Percentiles rank a stretch among this genome's conserved stretches.
Evolutionary conservation across 805 yeast species (phyloP).

Genomic region (Yamadazyma tumulicola): DNA sequence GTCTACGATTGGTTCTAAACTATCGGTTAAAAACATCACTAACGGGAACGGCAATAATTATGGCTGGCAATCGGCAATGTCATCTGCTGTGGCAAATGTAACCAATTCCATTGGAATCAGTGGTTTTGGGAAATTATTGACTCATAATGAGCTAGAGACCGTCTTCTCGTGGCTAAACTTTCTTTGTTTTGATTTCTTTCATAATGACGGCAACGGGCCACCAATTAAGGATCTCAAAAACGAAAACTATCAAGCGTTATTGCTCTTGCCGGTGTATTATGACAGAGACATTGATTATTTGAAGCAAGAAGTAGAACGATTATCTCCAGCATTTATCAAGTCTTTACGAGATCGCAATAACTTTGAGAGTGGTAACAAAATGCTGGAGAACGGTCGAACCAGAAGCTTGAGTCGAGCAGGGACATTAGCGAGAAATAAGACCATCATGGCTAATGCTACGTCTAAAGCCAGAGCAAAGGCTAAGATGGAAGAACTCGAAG

Average conservation of each 20-base stretch:
- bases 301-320: conserved; percentile 54
- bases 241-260: conserved; percentile 59
- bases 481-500: conserved; percentile 40
- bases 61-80: conserved; percentile 44
- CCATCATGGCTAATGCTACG: conserved; percentile 72
- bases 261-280: conserved; percentile 63
- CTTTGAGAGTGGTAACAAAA: conserved; percentile 22
- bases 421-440: conserved; percentile 57
- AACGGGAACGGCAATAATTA: conserved; percentile 4
- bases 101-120: conserved; percentile 38
- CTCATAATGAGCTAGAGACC: conserved; percentile 59
- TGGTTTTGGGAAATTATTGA: conserved; percentile 54
- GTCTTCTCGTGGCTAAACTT: conserved; percentile 67
- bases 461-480: conserved; percentile 49
- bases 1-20: conserved; percentile 18
- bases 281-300: conserved; percentile 48
- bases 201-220: conserved; percentile 81
- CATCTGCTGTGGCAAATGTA: conserved; percentile 50
- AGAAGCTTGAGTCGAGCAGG: conserved; percentile 34
- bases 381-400: conserved; percentile 2
- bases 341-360: conserved; percentile 47
- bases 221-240: conserved; percentile 60
- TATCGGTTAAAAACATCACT: conserved; percentile 9
- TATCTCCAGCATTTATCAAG: conserved; percentile 52
- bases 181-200: conserved; percentile 69